Evolutionary conservation across 2,329 filamentous ascomycete species (phyloP), one percentile per base, ranked within the genome.

Genomic region (Sclerotinia subarctica): DNA sequence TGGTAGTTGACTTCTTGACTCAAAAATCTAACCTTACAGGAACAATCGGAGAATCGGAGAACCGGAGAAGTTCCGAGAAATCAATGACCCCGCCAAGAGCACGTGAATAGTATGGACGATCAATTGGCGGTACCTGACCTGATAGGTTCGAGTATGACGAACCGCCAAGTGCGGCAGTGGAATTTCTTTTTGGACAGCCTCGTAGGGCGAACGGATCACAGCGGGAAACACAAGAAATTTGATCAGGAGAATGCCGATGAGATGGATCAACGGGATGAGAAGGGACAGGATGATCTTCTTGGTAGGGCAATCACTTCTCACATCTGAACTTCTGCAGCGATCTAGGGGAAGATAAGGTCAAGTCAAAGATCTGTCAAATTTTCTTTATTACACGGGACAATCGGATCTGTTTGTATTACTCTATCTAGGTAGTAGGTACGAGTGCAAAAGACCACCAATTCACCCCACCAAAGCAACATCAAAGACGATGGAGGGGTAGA

Each of bases 101-200:
- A 66, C 64, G 64, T 66, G 64, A 60, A 1, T 8, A 19, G 7
- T 19, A 1, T n/a, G 8, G 11, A 26, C 29, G 11, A n/a, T n/a
- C 32, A 52, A 51, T n/a, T 26, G n/a, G 19, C 26, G 52, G 38
- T 32, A 59, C 29, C 44, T 58, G 64, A 59, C 29, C 44, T 58
- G 64, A 49, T 47, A 42, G 19, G 46, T 59, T 51, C 32, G 35
- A 21, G 64, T 66, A 60, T 60, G 54, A 52, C 54, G 64, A 52
- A 51, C 19, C n/a, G 44, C 15, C 53, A 59, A 66, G 46, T 26
- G 13, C 51, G 24, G 32, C 11, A 24, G 63, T 32, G 51, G 38
- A 49, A 49, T 29, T 66, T 24, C 11, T 26, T 60, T 52, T 13
- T 21, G 24, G 52, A 56, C 26, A 53, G 35, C 52, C n/a, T 64